phyloP scores from a whole-genome alignment of 2,329 filamentous ascomycete genomes.

The Colletotrichum salicis region DNA sequence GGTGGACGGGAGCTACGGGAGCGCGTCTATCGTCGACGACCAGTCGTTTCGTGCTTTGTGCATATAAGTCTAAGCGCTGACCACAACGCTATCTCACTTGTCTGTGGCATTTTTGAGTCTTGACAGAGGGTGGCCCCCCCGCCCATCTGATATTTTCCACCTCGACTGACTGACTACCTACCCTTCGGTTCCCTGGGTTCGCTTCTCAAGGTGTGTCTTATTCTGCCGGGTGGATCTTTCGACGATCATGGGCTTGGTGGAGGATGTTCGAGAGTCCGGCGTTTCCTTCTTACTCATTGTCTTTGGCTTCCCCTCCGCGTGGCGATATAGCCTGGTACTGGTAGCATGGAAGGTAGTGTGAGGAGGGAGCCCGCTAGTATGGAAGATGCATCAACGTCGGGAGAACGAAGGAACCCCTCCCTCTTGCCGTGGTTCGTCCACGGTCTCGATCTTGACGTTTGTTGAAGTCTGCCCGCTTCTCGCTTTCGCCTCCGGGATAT shows the following conservation, averaged over 20 bases:
- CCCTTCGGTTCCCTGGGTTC: neutral
- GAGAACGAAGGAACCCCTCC: neutral
- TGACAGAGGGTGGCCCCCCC: neutral
- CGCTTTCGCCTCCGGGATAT: neutral
- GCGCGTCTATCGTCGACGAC: constrained; percentile 17
- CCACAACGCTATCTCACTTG: neutral
- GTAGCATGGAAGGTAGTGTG: neutral
- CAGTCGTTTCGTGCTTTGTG: constrained; percentile 4
- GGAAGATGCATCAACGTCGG: neutral
- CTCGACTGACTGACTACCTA: neutral
- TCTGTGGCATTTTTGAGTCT: no score
- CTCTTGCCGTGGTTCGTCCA: neutral
- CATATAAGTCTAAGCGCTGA: constrained; percentile 7
- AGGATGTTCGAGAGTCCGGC: neutral
- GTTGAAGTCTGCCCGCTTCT: neutral
- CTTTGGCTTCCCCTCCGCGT: neutral
- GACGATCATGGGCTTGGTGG: neutral
- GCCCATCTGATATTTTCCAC: neutral
- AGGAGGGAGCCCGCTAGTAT: constrained; percentile 4
- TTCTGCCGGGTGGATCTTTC: neutral
- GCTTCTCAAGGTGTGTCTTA: neutral
- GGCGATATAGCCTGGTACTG: neutral
- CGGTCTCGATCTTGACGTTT: neutral
- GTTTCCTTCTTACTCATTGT: neutral
- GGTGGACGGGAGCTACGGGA: constrained; percentile 9